These are phyloP conservation scores for Acacia crassicarpa DNA, from an alignment of 306 rosid species.

Conservation along the genomic window DNA sequence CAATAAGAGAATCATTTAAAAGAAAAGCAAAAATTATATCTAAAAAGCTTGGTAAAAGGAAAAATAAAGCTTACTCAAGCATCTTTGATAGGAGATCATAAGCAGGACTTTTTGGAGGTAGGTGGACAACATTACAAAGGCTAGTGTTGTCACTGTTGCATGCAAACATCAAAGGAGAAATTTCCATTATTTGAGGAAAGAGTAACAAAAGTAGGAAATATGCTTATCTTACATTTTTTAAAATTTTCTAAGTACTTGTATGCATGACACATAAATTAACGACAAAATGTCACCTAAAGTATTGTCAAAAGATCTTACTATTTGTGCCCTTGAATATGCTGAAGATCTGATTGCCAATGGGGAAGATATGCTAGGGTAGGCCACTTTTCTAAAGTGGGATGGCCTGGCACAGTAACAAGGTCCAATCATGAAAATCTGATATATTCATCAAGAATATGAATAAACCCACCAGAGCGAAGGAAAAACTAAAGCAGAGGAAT, in stretches of 20 bases:
- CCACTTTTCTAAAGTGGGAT: conserved; percentile 96
- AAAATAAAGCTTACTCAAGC: conserved; percentile 81
- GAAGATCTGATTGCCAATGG: conserved; percentile 80
- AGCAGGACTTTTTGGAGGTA: conserved; percentile 77
- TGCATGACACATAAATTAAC: conserved; percentile 12
- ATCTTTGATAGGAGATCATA: conserved; percentile 91
- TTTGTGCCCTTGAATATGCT: conserved; percentile 86
- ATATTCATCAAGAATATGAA: conserved; percentile 34
- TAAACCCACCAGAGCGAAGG: conserved; percentile 38
- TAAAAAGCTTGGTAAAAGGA: conserved; percentile 25
- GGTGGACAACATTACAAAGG: conserved; percentile 71
- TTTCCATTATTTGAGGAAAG: neutral
- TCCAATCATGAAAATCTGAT: conserved; percentile 37
- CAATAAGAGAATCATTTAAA: neutral
- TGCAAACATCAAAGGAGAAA: conserved; percentile 6
- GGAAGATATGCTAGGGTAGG: conserved; percentile 88
- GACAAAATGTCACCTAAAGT: neutral
- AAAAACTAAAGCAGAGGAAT: conserved; percentile 28
- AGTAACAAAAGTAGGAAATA: conserved; percentile 1
- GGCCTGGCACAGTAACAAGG: conserved; percentile 66
- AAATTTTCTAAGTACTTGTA: neutral
- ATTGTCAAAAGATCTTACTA: conserved; percentile 55
- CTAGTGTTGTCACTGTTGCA: conserved; percentile 76
- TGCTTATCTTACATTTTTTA: conserved; percentile 7
- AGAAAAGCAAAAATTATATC: neutral